Evolutionary conservation across 352 stramenopile genomes (phyloP), one percentile per base, ranked within the genome.

Genomic region (Globisporangium nunn): DNA sequence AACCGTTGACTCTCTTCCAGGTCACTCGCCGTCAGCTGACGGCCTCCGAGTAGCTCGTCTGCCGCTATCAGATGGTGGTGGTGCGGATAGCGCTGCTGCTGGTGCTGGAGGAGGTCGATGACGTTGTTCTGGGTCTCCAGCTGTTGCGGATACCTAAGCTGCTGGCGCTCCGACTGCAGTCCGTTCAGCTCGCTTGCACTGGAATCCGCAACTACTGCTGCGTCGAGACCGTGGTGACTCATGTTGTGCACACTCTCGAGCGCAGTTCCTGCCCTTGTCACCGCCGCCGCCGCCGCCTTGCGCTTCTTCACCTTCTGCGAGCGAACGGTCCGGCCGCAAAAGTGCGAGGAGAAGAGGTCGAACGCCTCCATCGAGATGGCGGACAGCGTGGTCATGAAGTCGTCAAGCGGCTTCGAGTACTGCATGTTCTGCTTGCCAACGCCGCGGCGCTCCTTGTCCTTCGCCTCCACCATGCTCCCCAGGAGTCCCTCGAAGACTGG

Each of bases 341-440:
- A 88, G 18, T 90, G 67, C 17, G 68, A 55, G 12, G 81, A 66
- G 53, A 93, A 93, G n/a, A 90, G 57, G 52, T 93, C 83, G 18
- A 91, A 90, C 8, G 81, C 81, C 15, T 87, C 75, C 50, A 81
- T 77, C 0, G 83, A 91, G 44, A 87, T 62, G n/a, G 71, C 61
- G 1, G 78, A 62, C 31, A 93, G 66, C 12, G 64, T 63, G 40
- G 74, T 69, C 77, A 93, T 85, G 40, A 93, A 93, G 10, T 77
- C 77, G 52, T 93, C 83, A 55, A 93, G 57, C 7, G 77, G 61
- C 53, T 66, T 68, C 0, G 83, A 73, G 60, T 93, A 93, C 63
- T 85, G 72, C 83, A 91, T 93, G 56, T 93, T 93, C 46, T 93
- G 83, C 63, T 90, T 93, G 29, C 83, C 83, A 11, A 90, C 83